Percentiles rank a stretch among this genome's conserved stretches.
Evolutionary conservation across 257 asterid species (phyloP).

Genomic region (Thymus quinquecostatus): DNA sequence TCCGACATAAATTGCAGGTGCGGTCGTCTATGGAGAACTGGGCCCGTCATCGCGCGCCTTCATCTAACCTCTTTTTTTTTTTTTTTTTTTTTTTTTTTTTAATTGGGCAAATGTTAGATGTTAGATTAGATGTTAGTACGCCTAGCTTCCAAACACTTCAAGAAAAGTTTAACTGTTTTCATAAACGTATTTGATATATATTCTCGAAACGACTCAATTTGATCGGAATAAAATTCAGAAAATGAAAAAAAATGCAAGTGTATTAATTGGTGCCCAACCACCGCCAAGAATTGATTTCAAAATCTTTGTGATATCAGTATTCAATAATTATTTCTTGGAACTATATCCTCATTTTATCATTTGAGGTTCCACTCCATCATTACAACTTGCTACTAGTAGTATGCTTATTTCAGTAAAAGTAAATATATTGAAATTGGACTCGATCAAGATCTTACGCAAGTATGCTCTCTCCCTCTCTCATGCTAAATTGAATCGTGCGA

Average conservation of each 20-base stretch:
- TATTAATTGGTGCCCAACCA: too few relatives aligned
- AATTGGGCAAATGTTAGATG: too few relatives aligned
- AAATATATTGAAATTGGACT: background rate
- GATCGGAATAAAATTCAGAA: too few relatives aligned
- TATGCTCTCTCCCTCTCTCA: too few relatives aligned
- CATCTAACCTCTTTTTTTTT: conserved; percentile 9
- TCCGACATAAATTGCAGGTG: conserved; percentile 34
- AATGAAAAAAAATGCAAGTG: too few relatives aligned
- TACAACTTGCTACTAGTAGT: conserved; percentile 9
- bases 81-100: background rate
- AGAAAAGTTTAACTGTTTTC: too few relatives aligned
- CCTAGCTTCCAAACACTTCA: too few relatives aligned
- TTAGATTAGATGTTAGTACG: background rate
- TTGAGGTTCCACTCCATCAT: conserved; percentile 34
- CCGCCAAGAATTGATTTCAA: conserved; percentile 34
- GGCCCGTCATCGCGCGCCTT: conserved; percentile 42
- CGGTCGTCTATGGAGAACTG: conserved; percentile 28
- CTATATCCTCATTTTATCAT: conserved; percentile 20
- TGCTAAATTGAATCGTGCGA: too few relatives aligned
- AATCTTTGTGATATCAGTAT: conserved; percentile 30
- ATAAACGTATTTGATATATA: too few relatives aligned
- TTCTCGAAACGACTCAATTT: too few relatives aligned
- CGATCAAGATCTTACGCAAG: background rate
- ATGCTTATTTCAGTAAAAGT: too few relatives aligned
- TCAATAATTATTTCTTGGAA: conserved; percentile 35